Percentiles rank a stretch among this genome's conserved stretches.
These are phyloP conservation scores for Entomortierella beljakovae DNA, from an alignment of 192 early-diverging fungal species.

Conservation along the genomic window DNA sequence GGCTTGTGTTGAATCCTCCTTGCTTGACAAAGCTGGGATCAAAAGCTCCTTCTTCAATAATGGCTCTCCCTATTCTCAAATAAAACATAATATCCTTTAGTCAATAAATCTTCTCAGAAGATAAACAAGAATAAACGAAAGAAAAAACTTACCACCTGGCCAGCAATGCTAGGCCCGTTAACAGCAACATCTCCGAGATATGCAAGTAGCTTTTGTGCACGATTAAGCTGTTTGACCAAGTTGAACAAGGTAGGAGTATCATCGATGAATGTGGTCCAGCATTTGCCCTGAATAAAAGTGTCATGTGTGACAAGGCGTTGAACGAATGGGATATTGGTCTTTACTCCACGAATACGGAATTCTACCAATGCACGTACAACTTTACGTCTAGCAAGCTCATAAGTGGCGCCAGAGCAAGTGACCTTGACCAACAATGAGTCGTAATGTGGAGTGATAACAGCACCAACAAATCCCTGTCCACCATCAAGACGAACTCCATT, in stretches of 20 bases:
- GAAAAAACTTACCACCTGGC: slow-evolving; percentile 71
- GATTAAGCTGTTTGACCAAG: slow-evolving; percentile 81
- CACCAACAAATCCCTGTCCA: slow-evolving; percentile 90
- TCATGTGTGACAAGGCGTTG: slow-evolving; percentile 87
- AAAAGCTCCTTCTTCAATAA: slow-evolving; percentile 70
- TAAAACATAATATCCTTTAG: not conserved
- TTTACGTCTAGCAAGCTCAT: slow-evolving; percentile 91
- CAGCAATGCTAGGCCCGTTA: slow-evolving; percentile 93
- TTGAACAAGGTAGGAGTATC: slow-evolving; percentile 94
- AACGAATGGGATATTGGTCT: slow-evolving; percentile 97
- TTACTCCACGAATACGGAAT: slow-evolving; percentile 96
- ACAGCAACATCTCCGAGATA: slow-evolving; percentile 94
- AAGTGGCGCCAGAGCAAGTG: slow-evolving; percentile 88
- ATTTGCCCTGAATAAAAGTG: slow-evolving; percentile 82
- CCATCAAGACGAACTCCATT: slow-evolving; percentile 90
- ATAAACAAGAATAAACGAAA: not conserved
- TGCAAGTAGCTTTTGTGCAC: slow-evolving; percentile 87
- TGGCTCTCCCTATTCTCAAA: slow-evolving; percentile 70
- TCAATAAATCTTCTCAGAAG: not conserved
- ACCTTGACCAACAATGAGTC: slow-evolving; percentile 95
- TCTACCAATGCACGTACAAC: slow-evolving; percentile 89
- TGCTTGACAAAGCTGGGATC: slow-evolving; percentile 69
- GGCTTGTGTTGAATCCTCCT: slow-evolving; percentile 38
- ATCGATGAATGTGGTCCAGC: slow-evolving; percentile 99
- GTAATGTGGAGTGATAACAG: slow-evolving; percentile 95